Conservation (phyloP, 495 filamentous ascomycete genomes). For the Cudoniella acicularis region DNA sequence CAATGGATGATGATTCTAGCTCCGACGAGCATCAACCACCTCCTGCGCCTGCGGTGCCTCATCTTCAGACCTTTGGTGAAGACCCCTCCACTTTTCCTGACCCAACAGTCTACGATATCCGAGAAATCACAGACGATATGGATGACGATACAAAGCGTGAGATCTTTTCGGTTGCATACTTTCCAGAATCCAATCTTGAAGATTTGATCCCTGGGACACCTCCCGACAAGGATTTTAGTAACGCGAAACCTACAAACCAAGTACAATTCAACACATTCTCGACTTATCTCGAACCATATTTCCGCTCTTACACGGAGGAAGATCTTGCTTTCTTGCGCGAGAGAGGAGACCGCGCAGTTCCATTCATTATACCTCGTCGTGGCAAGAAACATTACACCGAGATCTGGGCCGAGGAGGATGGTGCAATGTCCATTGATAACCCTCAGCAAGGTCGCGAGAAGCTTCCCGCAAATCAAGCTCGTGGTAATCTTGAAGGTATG, state of each 20-base stretch:
- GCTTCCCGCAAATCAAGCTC: slow-evolving; percentile 72
- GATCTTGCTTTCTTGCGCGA: slow-evolving; percentile 92
- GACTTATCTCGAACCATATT: slow-evolving; percentile 84
- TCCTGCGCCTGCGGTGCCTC: slow-evolving; percentile 68
- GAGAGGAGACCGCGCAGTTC: slow-evolving; percentile 73
- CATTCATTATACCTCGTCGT: slow-evolving; percentile 82
- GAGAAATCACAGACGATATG: slow-evolving; percentile 66
- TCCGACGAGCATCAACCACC: slow-evolving; percentile 70
- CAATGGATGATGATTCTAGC: slow-evolving; percentile 54
- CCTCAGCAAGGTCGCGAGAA: slow-evolving; percentile 54
- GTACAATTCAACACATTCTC: slow-evolving; percentile 88
- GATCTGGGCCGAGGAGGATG: slow-evolving; percentile 91
- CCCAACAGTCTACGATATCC: slow-evolving; percentile 92
- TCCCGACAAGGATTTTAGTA: slow-evolving; percentile 93
- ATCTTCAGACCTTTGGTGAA: slow-evolving; percentile 77
- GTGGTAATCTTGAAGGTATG: slow-evolving; percentile 79
- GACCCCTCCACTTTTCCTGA: slow-evolving; percentile 91
- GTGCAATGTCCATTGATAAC: slow-evolving; percentile 63
- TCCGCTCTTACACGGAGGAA: slow-evolving; percentile 87
- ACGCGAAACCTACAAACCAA: slow-evolving; percentile 88
- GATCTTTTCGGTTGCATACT: slow-evolving; percentile 81
- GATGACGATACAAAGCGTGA: slow-evolving; percentile 75
- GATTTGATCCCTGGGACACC: slow-evolving; percentile 84
- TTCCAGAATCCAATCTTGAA: slow-evolving; percentile 73
- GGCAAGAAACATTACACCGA: slow-evolving; percentile 84